These are phyloP conservation scores for Hortaea sp. DNA, from an alignment of 2,329 filamentous ascomycete genomes.

Conservation along the genomic window DNA sequence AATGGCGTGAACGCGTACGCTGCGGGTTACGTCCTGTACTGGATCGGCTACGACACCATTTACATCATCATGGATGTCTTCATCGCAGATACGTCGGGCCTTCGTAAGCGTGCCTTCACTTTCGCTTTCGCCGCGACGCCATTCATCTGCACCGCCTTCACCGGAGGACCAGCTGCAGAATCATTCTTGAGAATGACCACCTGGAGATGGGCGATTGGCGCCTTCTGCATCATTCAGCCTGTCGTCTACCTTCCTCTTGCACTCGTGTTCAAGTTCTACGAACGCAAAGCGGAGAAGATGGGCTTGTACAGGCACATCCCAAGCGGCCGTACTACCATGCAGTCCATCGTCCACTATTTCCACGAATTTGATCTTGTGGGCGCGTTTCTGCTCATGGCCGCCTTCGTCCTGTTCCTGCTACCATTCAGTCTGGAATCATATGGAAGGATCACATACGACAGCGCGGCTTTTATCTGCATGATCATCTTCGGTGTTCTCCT, in stretches of 20 bases:
- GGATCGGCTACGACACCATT: slow-evolving; percentile 22
- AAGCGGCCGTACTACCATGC: slow-evolving; percentile 13
- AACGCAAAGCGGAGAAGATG: slow-evolving; percentile 20
- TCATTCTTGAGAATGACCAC: slow-evolving; percentile 14
- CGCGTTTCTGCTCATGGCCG: slow-evolving; percentile 27
- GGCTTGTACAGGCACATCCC: slow-evolving; percentile 12
- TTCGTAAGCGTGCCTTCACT: slow-evolving; percentile 22
- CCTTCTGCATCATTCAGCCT: slow-evolving; percentile 23
- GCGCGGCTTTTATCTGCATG: slow-evolving; percentile 31
- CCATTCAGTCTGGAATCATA: slow-evolving; percentile 49
- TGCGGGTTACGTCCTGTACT: slow-evolving; percentile 23
- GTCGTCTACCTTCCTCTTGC: slow-evolving; percentile 19
- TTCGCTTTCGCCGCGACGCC: slow-evolving; percentile 24
- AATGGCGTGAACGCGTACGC: slow-evolving; percentile 20
- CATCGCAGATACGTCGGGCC: slow-evolving; percentile 24
- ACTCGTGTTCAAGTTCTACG: slow-evolving; percentile 20
- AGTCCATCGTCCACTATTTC: slow-evolving; percentile 19
- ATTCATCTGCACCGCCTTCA: slow-evolving; percentile 26
- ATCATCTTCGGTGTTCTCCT: slow-evolving; percentile 23
- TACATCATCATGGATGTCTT: slow-evolving; percentile 24
- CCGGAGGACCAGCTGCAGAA: slow-evolving; percentile 18
- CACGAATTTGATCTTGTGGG: slow-evolving; percentile 23
- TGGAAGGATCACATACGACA: slow-evolving; percentile 25
- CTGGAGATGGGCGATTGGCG: slow-evolving; percentile 24
- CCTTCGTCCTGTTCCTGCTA: slow-evolving; percentile 57